A percentile compares a stretch with the other conserved stretches of the same genome.
phyloP scores from a whole-genome alignment of 345 rosid species.

The Gynandropsis gynandra region DNA sequence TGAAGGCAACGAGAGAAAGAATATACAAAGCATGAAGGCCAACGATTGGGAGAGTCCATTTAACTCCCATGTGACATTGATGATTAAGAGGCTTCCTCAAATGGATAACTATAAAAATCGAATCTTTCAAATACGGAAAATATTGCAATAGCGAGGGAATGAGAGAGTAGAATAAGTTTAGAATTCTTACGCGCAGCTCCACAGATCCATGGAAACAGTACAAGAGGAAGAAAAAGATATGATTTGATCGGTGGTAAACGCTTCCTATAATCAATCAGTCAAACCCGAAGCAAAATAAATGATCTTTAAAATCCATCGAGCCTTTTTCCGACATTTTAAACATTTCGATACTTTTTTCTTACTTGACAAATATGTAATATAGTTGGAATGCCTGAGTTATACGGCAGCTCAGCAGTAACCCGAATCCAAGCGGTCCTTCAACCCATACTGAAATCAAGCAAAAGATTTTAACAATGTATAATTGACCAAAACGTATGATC shows the following conservation, averaged over 20 bases:
- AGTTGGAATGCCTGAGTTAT: slow-evolving; percentile 79
- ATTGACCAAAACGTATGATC: neutral
- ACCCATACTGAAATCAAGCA: slow-evolving; percentile 61
- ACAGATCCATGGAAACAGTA: slow-evolving; percentile 69
- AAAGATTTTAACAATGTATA: neutral
- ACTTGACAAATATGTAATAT: slow-evolving; percentile 79
- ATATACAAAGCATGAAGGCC: slow-evolving; percentile 54
- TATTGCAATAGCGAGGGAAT: neutral
- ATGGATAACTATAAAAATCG: slow-evolving; percentile 46
- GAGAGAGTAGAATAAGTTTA: slow-evolving; percentile 9
- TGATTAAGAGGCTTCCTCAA: slow-evolving; percentile 46
- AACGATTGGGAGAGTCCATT: slow-evolving; percentile 50
- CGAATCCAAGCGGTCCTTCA: slow-evolving; percentile 91
- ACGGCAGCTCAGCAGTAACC: slow-evolving; percentile 81
- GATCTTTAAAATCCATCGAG: neutral
- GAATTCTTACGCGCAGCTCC: slow-evolving; percentile 56
- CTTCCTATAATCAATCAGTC: slow-evolving; percentile 48
- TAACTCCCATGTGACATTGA: slow-evolving; percentile 53
- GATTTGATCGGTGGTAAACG: slow-evolving; percentile 71
- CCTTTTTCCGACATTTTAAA: no score
- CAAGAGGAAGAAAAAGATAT: slow-evolving; percentile 60
- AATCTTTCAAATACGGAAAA: slow-evolving; percentile 16
- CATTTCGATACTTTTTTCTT: slow-evolving; percentile 16
- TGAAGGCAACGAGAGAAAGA: slow-evolving; percentile 49
- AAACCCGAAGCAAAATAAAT: neutral